These are phyloP conservation scores for Pichia cephalocereana DNA, from an alignment of 805 yeast genomes.

Conservation along the genomic window DNA sequence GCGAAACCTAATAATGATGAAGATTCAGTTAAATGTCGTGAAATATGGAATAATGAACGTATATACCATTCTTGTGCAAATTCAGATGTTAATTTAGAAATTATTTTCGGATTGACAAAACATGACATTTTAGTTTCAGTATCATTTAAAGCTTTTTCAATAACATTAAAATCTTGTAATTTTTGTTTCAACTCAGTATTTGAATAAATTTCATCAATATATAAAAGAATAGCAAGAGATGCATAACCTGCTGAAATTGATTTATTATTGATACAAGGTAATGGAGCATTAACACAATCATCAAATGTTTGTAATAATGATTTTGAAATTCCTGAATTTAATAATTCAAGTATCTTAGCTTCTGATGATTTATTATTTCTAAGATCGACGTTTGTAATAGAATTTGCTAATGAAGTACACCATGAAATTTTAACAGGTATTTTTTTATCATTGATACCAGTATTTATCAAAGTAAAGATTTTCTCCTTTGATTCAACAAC, in stretches of 20 bases:
- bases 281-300: conserved; percentile 44
- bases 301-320: conserved; percentile 17
- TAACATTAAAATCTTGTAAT: conserved; percentile 22
- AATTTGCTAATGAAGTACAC: conserved; percentile 43
- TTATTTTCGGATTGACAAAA: conserved; percentile 37
- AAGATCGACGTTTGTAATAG: conserved; percentile 12
- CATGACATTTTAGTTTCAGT: conserved; percentile 32
- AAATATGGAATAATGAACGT: conserved; percentile 32
- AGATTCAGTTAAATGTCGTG: conserved; percentile 13
- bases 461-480: conserved; percentile 26
- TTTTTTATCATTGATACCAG: conserved; percentile 63
- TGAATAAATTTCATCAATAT: conserved; percentile 12
- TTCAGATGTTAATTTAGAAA: conserved; percentile 36
- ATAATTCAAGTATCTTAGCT: neutral
- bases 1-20: conserved; percentile 32
- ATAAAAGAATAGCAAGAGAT: conserved; percentile 20
- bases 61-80: conserved; percentile 47
- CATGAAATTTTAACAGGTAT: conserved; percentile 56
- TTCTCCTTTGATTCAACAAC: conserved; percentile 17
- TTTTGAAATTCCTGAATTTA: conserved; percentile 9
- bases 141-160: conserved; percentile 26
- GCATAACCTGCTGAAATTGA: conserved; percentile 49
- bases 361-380: neutral
- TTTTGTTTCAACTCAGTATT: conserved; percentile 6
- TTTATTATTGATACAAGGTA: conserved; percentile 42